Evolutionary conservation across 345 rosid genomes (phyloP).

Genomic region (Lagerstroemia speciosa): DNA sequence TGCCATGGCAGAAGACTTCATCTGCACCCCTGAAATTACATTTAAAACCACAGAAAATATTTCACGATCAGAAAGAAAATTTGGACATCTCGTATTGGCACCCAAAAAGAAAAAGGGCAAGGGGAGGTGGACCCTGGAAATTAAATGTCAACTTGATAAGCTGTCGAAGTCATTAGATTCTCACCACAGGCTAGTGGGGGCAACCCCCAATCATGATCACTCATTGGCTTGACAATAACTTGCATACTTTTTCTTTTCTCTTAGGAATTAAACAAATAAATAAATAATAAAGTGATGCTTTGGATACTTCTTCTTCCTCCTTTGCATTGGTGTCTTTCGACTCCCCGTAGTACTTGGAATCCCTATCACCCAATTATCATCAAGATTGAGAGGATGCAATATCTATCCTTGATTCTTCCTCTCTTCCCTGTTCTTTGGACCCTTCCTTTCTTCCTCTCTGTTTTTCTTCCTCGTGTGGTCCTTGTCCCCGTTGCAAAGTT

Average conservation of each 20-base stretch:
- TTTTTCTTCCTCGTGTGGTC: neutral
- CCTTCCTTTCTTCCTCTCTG: neutral
- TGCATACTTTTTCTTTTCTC: neutral
- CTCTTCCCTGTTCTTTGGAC: neutral
- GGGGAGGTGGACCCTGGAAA: neutral
- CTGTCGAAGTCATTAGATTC: neutral
- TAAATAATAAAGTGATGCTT: neutral
- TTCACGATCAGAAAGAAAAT: no score
- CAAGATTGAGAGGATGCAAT: neutral
- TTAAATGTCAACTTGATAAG: neutral
- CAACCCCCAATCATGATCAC: neutral
- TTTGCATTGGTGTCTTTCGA: no score
- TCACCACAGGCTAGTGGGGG: neutral
- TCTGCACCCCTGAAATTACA: no score
- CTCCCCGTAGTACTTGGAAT: neutral
- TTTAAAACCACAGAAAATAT: no score
- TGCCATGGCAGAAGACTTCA: no score
- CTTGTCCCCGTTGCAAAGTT: neutral
- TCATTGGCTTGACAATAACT: neutral
- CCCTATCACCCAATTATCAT: neutral
- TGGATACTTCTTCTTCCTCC: neutral
- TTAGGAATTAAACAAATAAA: no score
- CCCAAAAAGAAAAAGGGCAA: neutral
- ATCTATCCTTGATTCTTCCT: neutral
- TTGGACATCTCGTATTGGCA: neutral